Conservation (phyloP, 1,139 yeast species). For the Candida dubliniensis region DNA sequence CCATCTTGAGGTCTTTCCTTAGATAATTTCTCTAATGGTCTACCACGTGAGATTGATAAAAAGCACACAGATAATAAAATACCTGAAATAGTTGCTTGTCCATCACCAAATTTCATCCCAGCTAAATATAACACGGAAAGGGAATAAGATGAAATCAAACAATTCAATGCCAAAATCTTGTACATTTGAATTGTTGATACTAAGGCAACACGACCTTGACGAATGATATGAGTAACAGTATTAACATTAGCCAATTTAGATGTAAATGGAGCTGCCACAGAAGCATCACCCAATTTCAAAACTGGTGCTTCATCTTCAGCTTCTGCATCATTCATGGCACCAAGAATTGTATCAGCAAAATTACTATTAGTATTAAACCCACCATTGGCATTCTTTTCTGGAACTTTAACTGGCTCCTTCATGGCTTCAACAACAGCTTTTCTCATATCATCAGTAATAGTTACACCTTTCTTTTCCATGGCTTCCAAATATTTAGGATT, state of each 20-base stretch:
- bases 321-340: conserved; percentile 67
- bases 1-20: conserved; percentile 98
- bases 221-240: conserved; percentile 88
- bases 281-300: conserved; percentile 95
- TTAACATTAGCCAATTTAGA: conserved; percentile 90
- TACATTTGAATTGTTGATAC: conserved; percentile 99
- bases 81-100: conserved; percentile 93
- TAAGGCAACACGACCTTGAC: conserved; percentile 98
- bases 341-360: conserved; percentile 73
- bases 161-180: conserved; percentile 93
- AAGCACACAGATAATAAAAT: conserved; percentile 89
- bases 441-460: conserved; percentile 66
- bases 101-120: conserved; percentile 98
- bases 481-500: conserved; percentile 90
- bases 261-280: conserved; percentile 99
- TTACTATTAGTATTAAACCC: conserved; percentile 37
- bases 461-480: conserved; percentile 78
- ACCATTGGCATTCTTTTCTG: conserved; percentile 15
- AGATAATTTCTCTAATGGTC: conserved; percentile 83
- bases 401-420: conserved; percentile 22
- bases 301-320: conserved; percentile 87
- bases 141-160: conserved; percentile 95
- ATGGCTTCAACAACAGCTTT: conserved; percentile 55
- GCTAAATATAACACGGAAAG: conserved; percentile 91
- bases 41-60: conserved; percentile 92